phyloP scores from a whole-genome alignment of 495 filamentous ascomycete genomes.

The Physcia stellaris region DNA sequence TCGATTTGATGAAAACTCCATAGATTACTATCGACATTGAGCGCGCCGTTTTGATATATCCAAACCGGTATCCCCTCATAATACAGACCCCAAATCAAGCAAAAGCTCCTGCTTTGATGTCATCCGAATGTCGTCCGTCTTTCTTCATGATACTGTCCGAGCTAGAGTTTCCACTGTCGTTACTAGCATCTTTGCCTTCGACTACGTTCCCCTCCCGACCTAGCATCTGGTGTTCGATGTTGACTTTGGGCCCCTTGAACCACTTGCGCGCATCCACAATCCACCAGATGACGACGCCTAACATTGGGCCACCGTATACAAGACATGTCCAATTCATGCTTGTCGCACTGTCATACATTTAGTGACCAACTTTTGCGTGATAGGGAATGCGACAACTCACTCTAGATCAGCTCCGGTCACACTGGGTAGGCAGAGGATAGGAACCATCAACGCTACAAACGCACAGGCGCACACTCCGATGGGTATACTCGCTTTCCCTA shows the following conservation, averaged over 20 bases:
- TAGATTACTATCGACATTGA: no score
- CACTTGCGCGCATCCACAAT: constrained; percentile 54
- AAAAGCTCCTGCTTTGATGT: no score
- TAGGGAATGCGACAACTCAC: constrained; percentile 21
- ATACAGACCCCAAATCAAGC: no score
- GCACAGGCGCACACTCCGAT: constrained; percentile 46
- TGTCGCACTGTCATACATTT: constrained; percentile 4
- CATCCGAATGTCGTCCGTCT: no score
- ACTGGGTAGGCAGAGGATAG: constrained; percentile 59
- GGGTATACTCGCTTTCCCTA: constrained; percentile 46
- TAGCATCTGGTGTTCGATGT: constrained; percentile 17
- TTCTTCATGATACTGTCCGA: constrained; percentile 6
- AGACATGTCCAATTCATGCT: constrained; percentile 66
- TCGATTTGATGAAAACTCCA: no score
- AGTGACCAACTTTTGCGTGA: neutral
- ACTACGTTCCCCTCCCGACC: constrained; percentile 10
- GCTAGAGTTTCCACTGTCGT: constrained; percentile 8
- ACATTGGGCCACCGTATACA: constrained; percentile 60
- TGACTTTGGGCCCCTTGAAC: constrained; percentile 59
- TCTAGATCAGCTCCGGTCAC: constrained; percentile 42
- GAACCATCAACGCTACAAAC: constrained; percentile 61
- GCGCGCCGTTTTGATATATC: no score
- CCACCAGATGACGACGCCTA: constrained; percentile 54
- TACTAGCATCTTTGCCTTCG: constrained; percentile 5
- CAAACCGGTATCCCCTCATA: no score